A percentile compares a stretch with the other conserved stretches of the same genome.
Evolutionary conservation across 139 green algal genomes (phyloP).

Genomic region (Pseudopediastrum boryanum): DNA sequence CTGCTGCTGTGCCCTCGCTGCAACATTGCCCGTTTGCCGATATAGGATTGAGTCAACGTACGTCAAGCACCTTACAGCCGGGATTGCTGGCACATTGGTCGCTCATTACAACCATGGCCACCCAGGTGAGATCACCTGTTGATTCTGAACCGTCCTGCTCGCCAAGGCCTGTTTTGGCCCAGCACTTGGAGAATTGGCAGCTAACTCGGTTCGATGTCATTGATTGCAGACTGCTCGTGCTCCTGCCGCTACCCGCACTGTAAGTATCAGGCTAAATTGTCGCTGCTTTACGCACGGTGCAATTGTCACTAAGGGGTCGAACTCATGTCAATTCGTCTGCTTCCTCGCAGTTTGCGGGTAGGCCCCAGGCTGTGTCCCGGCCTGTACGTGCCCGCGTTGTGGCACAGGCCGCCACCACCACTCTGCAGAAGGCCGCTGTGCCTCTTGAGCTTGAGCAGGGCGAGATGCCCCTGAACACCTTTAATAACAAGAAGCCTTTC

Average conservation of each 20-base stretch:
- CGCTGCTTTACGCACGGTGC: not conserved
- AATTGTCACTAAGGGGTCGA: slow-evolving; percentile 1
- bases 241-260: slow-evolving; percentile 15
- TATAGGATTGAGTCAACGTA: too few relatives aligned
- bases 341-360: slow-evolving; percentile 25
- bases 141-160: too few relatives aligned
- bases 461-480: slow-evolving; percentile 94
- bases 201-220: too few relatives aligned
- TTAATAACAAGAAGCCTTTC: slow-evolving; percentile 90
- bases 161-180: too few relatives aligned
- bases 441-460: slow-evolving; percentile 65
- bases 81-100: too few relatives aligned
- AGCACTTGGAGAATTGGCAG: too few relatives aligned
- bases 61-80: too few relatives aligned
- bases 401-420: slow-evolving; percentile 25
- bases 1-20: too few relatives aligned
- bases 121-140: too few relatives aligned
- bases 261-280: not conserved
- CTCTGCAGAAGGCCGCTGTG: slow-evolving; percentile 33
- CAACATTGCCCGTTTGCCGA: too few relatives aligned
- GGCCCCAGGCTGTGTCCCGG: slow-evolving; percentile 1
- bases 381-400: slow-evolving; percentile 23
- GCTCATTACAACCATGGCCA: too few relatives aligned
- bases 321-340: not conserved
- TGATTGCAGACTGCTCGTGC: slow-evolving; percentile 33